A percentile compares a stretch with the other conserved stretches of the same genome.
phyloP scores from a whole-genome alignment of 768 basidiomycete species.

The Kwoniella sp. region DNA sequence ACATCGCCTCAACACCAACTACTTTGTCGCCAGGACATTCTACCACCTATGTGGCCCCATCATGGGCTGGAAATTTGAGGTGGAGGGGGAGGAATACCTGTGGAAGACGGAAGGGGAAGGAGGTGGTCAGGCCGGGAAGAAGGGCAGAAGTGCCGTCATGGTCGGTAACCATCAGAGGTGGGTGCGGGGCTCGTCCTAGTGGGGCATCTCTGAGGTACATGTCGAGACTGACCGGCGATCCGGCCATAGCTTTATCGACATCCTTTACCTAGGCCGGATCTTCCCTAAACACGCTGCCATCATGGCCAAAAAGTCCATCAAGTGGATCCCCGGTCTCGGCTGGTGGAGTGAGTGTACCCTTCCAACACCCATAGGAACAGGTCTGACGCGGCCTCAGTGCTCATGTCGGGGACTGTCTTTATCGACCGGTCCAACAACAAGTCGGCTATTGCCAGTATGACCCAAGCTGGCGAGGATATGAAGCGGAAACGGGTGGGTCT shows the following conservation, averaged over 20 bases:
- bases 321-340: slow-evolving; percentile 74
- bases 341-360: slow-evolving; percentile 59
- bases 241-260: slow-evolving; percentile 49
- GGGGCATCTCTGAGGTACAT: not conserved
- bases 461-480: slow-evolving; percentile 72
- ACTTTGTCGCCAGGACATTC: slow-evolving; percentile 75
- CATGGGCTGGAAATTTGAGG: slow-evolving; percentile 64
- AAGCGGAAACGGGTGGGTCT: slow-evolving; percentile 54
- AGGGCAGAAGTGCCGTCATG: slow-evolving; percentile 64
- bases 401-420: slow-evolving; percentile 84
- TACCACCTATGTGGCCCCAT: slow-evolving; percentile 62
- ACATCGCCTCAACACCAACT: slow-evolving; percentile 59
- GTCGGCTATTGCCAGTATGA: slow-evolving; percentile 67
- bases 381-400: slow-evolving; percentile 53
- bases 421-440: slow-evolving; percentile 77
- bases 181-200: slow-evolving; percentile 1
- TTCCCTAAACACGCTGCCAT: slow-evolving; percentile 79
- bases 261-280: slow-evolving; percentile 73
- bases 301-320: slow-evolving; percentile 85
- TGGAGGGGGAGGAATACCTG: slow-evolving; percentile 85
- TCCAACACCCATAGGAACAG: not conserved
- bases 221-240: slow-evolving; percentile 52
- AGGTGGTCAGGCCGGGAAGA: slow-evolving; percentile 43
- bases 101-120: slow-evolving; percentile 27
- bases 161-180: slow-evolving; percentile 81